Conservation (phyloP, 768 basidiomycete species). For the Phlebiopsis gigantea region DNA sequence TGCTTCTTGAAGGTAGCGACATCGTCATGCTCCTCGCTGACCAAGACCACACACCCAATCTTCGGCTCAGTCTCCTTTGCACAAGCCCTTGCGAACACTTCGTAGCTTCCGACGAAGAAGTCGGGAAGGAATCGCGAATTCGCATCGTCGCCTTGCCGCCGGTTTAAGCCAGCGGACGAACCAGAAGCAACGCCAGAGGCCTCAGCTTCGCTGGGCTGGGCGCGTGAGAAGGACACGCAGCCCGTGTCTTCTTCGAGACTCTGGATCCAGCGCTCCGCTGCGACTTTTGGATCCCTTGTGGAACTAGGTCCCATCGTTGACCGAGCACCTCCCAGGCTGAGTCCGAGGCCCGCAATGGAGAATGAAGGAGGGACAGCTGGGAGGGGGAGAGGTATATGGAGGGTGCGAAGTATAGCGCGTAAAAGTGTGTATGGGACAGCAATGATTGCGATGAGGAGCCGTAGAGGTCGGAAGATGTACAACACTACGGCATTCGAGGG, state of each 20-base stretch:
- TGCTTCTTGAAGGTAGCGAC: slow-evolving; percentile 83
- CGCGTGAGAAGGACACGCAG: slow-evolving; percentile 47
- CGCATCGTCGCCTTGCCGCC: slow-evolving; percentile 29
- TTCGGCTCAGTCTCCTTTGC: slow-evolving; percentile 53
- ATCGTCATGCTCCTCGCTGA: slow-evolving; percentile 89
- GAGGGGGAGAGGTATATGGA: slow-evolving; percentile 61
- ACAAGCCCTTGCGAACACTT: slow-evolving; percentile 66
- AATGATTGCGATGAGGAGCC: slow-evolving; percentile 44
- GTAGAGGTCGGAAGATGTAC: slow-evolving; percentile 22
- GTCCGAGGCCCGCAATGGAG: slow-evolving; percentile 8
- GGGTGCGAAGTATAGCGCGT: slow-evolving; percentile 58
- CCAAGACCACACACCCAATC: slow-evolving; percentile 76
- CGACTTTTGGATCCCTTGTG: slow-evolving; percentile 40
- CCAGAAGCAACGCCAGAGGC: slow-evolving; percentile 26
- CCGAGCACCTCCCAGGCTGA: slow-evolving; percentile 32
- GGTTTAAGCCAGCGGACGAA: slow-evolving; percentile 40
- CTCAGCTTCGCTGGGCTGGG: slow-evolving; percentile 21
- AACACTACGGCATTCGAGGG: slow-evolving; percentile 15
- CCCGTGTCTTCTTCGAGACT: slow-evolving; percentile 85
- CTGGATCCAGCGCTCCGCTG: slow-evolving; percentile 71
- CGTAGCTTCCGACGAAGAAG: slow-evolving; percentile 78
- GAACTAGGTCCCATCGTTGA: slow-evolving; percentile 26
- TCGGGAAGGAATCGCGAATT: slow-evolving; percentile 62
- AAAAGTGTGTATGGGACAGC: slow-evolving; percentile 58
- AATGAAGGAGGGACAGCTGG: slow-evolving; percentile 41